phyloP scores from a whole-genome alignment of 108 stramenopile species.

The Fragilaria radians region DNA sequence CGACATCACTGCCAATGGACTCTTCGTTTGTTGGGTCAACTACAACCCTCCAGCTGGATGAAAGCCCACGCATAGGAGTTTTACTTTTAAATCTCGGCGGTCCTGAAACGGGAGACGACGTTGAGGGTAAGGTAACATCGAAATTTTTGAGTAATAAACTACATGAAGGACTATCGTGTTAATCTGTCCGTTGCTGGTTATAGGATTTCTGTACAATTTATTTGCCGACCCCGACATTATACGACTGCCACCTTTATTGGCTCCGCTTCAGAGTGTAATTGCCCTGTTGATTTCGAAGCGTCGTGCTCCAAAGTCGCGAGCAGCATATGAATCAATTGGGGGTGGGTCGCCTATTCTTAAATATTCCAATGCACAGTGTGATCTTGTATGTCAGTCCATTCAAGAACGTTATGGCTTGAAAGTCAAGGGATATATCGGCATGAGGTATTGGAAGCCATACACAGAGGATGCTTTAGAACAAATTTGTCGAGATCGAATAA shows the following conservation, averaged over 20 bases:
- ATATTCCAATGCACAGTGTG: constrained; percentile 86
- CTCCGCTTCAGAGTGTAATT: constrained; percentile 74
- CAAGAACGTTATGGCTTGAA: constrained; percentile 45
- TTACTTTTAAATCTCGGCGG: constrained; percentile 93
- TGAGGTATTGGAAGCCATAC: constrained; percentile 99
- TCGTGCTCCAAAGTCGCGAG: constrained; percentile 89
- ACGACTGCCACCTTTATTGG: constrained; percentile 73
- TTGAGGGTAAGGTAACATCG: constrained; percentile 58
- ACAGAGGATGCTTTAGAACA: constrained; percentile 89
- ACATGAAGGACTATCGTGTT: too few relatives aligned
- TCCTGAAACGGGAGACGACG: constrained; percentile 87
- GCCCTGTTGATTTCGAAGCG: constrained; percentile 83
- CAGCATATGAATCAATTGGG: constrained; percentile 93
- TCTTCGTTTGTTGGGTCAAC: background rate
- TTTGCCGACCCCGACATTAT: constrained; percentile 99
- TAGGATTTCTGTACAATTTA: constrained; percentile 91
- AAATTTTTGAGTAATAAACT: background rate
- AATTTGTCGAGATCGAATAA: constrained; percentile 73
- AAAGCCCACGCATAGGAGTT: constrained; percentile 73
- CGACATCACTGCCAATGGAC: constrained; percentile 6
- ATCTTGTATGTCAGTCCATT: constrained; percentile 51
- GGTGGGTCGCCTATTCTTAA: constrained; percentile 94
- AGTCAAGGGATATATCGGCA: constrained; percentile 92
- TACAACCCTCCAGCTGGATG: background rate
- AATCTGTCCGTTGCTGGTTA: background rate